These are phyloP conservation scores for Plasmodium reichenowi DNA, from an alignment of 169 alveolate genomes.

Conservation along the genomic window DNA sequence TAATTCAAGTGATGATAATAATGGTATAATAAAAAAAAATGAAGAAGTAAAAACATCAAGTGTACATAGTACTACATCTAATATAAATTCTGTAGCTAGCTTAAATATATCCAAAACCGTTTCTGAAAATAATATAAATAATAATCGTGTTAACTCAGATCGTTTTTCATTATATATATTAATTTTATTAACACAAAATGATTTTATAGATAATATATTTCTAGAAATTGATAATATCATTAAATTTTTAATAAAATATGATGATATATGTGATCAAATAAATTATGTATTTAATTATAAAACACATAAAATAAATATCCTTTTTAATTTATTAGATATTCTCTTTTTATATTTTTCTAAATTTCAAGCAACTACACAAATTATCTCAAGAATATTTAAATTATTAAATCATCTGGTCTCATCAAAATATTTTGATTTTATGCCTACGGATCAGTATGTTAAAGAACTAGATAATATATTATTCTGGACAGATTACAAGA, in stretches of 20 bases:
- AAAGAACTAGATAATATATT: conserved; percentile 64
- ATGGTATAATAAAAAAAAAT: conserved; percentile 17
- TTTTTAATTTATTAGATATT: conserved; percentile 61
- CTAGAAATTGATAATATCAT: conserved; percentile 53
- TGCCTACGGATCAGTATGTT: conserved; percentile 47
- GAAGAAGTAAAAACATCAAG: conserved; percentile 41
- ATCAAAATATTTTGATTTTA: conserved; percentile 35
- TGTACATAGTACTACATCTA: conserved; percentile 22
- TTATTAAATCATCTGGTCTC: conserved; percentile 61
- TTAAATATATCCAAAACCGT: conserved; percentile 5
- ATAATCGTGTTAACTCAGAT: conserved; percentile 34
- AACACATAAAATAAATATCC: conserved; percentile 59
- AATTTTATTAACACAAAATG: conserved; percentile 42
- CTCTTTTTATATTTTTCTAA: conserved; percentile 63
- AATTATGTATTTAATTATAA: conserved; percentile 52
- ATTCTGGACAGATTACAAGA: conserved; percentile 17
- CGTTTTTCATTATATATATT: conserved; percentile 45
- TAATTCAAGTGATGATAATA: conserved; percentile 31
- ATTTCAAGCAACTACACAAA: conserved; percentile 44
- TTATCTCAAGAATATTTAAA: conserved; percentile 28
- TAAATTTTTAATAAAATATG: conserved; percentile 52
- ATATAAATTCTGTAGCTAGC: conserved; percentile 20
- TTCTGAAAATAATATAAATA: conserved; percentile 8
- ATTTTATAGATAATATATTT: conserved; percentile 52
- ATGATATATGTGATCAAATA: conserved; percentile 30